Conservation (phyloP, 129 eudicot genomes). For the Sambucus nigra region DNA sequence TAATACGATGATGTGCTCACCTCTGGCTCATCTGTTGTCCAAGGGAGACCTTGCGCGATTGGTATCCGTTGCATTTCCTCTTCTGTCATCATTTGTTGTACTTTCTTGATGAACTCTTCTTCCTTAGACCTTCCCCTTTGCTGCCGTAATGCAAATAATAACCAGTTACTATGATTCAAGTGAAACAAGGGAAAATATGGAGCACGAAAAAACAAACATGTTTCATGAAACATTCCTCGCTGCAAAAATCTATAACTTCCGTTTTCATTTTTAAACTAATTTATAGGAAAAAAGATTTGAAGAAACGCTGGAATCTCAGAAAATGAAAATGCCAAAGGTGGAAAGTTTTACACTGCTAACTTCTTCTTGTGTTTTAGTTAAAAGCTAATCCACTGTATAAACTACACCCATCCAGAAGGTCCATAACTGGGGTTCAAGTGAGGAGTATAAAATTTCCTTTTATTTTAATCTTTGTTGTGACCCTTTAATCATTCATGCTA, state of each 20-base stretch:
- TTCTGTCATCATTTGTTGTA: constrained; percentile 62
- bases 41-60: constrained; percentile 87
- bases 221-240: background rate
- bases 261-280: no score
- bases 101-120: constrained; percentile 72
- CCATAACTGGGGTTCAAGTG: background rate
- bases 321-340: no score
- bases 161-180: constrained; percentile 2
- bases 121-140: constrained; percentile 85
- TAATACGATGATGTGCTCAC: constrained; percentile 21
- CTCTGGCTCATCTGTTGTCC: constrained; percentile 98
- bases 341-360: no score
- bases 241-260: background rate
- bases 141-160: constrained; percentile 26
- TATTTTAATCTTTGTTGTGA: background rate
- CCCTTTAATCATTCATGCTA: no score
- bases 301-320: no score
- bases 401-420: background rate
- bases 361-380: background rate
- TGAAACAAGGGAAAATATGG: background rate
- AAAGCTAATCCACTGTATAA: background rate
- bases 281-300: no score
- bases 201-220: no score
- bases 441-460: background rate
- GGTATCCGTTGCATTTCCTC: constrained; percentile 86